Percentiles rank a stretch among this genome's conserved stretches.
Conservation (phyloP, 2,329 filamentous ascomycete genomes). For the Cladophialophora yegresii region DNA sequence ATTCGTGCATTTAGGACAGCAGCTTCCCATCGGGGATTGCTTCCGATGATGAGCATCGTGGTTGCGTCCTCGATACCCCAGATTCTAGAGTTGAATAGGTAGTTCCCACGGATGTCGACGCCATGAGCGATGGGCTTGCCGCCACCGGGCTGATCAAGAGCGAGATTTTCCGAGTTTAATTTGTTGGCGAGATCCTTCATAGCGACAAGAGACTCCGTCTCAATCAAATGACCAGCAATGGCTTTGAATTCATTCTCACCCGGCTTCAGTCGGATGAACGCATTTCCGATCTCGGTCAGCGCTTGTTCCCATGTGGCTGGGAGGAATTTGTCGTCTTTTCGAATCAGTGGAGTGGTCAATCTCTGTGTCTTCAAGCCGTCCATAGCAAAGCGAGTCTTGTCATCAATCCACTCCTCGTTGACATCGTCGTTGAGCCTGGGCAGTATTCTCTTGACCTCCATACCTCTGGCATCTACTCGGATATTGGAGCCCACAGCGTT, state of each 20-base stretch:
- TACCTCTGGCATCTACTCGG: constrained; percentile 84
- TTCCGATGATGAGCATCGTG: constrained; percentile 86
- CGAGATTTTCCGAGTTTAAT: constrained; percentile 93
- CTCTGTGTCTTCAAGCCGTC: constrained; percentile 96
- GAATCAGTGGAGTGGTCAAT: constrained; percentile 86
- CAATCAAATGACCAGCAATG: constrained; percentile 84
- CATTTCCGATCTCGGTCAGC: constrained; percentile 79
- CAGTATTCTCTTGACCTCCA: constrained; percentile 93
- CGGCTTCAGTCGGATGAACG: constrained; percentile 75
- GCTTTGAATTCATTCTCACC: constrained; percentile 95
- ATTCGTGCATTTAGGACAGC: constrained; percentile 95
- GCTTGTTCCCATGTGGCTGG: constrained; percentile 96
- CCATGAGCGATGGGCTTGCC: constrained; percentile 85
- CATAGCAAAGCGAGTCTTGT: constrained; percentile 95
- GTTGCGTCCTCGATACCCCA: constrained; percentile 93
- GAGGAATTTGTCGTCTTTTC: constrained; percentile 85
- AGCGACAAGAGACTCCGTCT: constrained; percentile 90
- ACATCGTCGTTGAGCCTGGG: constrained; percentile 95
- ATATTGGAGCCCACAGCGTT: constrained; percentile 94
- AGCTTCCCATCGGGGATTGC: constrained; percentile 93
- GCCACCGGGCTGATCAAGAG: constrained; percentile 84
- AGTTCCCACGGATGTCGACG: constrained; percentile 90
- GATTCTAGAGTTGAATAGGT: constrained; percentile 94
- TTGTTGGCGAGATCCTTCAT: constrained; percentile 97
- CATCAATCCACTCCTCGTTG: constrained; percentile 99